A percentile compares a stretch with the other conserved stretches of the same genome.
Conservation (phyloP, 2,329 filamentous ascomycete genomes). For the Cercospora sp. region DNA sequence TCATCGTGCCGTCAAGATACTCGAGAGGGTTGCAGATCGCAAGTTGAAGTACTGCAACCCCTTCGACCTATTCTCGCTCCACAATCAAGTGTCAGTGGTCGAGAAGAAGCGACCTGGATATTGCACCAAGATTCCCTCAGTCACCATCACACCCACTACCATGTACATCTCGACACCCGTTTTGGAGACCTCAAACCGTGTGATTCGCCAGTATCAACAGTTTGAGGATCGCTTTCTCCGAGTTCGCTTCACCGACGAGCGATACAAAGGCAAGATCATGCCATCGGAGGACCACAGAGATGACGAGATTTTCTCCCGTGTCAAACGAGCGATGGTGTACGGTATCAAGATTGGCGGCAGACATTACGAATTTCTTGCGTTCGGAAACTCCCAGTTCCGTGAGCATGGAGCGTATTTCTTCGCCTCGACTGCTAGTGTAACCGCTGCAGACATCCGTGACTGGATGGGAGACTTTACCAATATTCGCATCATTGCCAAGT, state of each 20-base stretch:
- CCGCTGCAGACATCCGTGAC: constrained; percentile 72
- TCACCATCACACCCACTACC: constrained; percentile 78
- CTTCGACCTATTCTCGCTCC: constrained; percentile 65
- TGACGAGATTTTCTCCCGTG: constrained; percentile 64
- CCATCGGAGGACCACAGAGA: constrained; percentile 36
- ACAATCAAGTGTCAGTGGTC: constrained; percentile 41
- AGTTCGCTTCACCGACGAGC: constrained; percentile 86
- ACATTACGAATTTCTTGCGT: constrained; percentile 85
- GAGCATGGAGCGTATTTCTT: constrained; percentile 95
- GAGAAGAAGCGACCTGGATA: constrained; percentile 57
- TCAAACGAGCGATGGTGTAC: constrained; percentile 69
- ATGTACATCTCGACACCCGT: constrained; percentile 75
- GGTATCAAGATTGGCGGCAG: constrained; percentile 82
- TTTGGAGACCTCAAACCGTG: constrained; percentile 83
- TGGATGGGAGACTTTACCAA: constrained; percentile 86
- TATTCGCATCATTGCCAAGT: constrained; percentile 83
- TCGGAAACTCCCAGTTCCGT: constrained; percentile 91
- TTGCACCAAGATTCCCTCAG: constrained; percentile 74
- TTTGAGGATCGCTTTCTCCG: constrained; percentile 79
- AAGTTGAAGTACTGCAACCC: constrained; percentile 66
- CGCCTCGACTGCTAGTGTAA: constrained; percentile 64
- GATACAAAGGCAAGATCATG: constrained; percentile 48
- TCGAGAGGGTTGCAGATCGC: constrained; percentile 72
- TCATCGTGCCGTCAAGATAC: constrained; percentile 58
- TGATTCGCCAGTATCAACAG: constrained; percentile 70